Evolutionary conservation across 495 filamentous ascomycete species (phyloP).

Genomic region (Lasiosphaeria ovina): DNA sequence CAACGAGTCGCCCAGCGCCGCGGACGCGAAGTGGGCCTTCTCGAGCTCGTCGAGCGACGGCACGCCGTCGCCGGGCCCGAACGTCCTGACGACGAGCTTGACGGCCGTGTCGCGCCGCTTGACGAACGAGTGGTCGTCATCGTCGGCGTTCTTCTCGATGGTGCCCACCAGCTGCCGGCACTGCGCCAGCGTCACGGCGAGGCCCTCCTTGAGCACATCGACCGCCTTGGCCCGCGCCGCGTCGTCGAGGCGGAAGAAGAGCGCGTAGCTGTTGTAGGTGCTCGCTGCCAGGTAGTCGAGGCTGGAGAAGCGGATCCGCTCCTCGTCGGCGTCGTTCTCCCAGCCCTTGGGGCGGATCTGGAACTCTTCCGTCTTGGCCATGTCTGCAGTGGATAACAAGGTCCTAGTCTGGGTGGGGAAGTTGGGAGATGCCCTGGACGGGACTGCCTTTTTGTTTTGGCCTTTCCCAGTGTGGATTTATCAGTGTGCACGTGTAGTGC

Average conservation of each 20-base stretch:
- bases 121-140: slow-evolving; percentile 38
- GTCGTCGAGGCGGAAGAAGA: slow-evolving; percentile 42
- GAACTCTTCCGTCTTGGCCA: slow-evolving; percentile 21
- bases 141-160: slow-evolving; percentile 37
- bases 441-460: no score
- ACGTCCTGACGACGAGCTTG: slow-evolving; percentile 40
- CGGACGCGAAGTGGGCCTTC: slow-evolving; percentile 28
- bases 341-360: slow-evolving; percentile 28
- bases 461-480: no score
- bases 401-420: no score
- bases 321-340: slow-evolving; percentile 28
- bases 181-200: slow-evolving; percentile 44
- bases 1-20: slow-evolving; percentile 30
- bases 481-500: no score
- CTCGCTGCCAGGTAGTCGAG: slow-evolving; percentile 34
- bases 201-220: slow-evolving; percentile 33
- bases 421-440: no score
- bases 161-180: slow-evolving; percentile 42
- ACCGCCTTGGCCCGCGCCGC: slow-evolving; percentile 26
- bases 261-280: slow-evolving; percentile 37
- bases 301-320: slow-evolving; percentile 28
- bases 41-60: slow-evolving; percentile 35
- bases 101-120: slow-evolving; percentile 44
- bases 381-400: background rate
- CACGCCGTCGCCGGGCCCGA: slow-evolving; percentile 35